Evolutionary conservation across 805 yeast species (phyloP).

Genomic region (Hemisphaericaspora nanyangensis): DNA sequence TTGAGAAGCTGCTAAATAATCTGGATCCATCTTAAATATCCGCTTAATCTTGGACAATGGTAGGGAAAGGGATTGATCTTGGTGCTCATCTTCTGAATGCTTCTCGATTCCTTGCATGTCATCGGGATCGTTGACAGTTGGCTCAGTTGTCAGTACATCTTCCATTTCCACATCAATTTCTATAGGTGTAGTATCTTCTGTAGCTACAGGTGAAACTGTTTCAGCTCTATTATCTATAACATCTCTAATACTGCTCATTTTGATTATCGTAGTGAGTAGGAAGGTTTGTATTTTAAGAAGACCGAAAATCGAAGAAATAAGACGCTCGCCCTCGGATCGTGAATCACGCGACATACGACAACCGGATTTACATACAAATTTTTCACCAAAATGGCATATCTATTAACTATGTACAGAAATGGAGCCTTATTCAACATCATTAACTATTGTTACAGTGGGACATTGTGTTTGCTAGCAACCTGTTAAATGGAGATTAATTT

Average conservation of each 20-base stretch:
- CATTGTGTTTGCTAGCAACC: too few relatives aligned
- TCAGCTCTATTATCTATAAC: not conserved
- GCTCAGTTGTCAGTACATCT: constrained; percentile 8
- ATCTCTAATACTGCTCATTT: not conserved
- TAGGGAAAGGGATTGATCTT: constrained; percentile 32
- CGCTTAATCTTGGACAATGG: constrained; percentile 70
- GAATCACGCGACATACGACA: too few relatives aligned
- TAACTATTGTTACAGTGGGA: too few relatives aligned
- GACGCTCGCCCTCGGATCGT: too few relatives aligned
- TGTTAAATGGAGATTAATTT: too few relatives aligned
- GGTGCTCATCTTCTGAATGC: constrained; percentile 9
- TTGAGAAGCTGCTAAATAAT: constrained; percentile 61
- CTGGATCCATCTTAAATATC: constrained; percentile 74
- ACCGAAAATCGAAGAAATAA: too few relatives aligned
- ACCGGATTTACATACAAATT: too few relatives aligned
- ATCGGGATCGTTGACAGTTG: constrained; percentile 10
- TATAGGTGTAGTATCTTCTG: constrained; percentile 2
- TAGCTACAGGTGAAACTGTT: constrained; percentile 1
- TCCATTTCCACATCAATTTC: constrained; percentile 1
- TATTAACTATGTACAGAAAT: too few relatives aligned
- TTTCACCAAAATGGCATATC: too few relatives aligned
- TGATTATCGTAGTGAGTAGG: too few relatives aligned
- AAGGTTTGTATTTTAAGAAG: too few relatives aligned
- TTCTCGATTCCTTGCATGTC: not conserved
- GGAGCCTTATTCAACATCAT: too few relatives aligned